Evolutionary conservation across 2,329 filamentous ascomycete species (phyloP).

Genomic region (Phaeosphaeria sp.): DNA sequence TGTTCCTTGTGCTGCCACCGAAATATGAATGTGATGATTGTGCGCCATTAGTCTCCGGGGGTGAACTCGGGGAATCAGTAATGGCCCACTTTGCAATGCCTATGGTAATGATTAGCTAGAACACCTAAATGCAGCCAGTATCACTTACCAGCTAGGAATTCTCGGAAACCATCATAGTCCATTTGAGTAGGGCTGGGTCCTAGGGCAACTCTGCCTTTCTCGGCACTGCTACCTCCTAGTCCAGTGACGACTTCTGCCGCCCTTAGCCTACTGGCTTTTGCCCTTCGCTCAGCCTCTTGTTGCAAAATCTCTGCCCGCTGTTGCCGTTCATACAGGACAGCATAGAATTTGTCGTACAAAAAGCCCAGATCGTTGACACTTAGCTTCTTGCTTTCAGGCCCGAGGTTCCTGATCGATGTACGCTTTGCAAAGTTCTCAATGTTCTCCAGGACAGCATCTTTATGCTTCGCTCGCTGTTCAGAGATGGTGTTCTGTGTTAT

Average conservation of each 20-base stretch:
- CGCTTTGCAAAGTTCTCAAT: constrained; percentile 98
- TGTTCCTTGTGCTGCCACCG: constrained; percentile 50
- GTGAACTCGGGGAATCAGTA: constrained; percentile 77
- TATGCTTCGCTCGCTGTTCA: constrained; percentile 89
- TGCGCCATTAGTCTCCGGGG: constrained; percentile 58
- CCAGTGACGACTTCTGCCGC: constrained; percentile 58
- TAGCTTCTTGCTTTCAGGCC: constrained; percentile 92
- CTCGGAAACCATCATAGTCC: constrained; percentile 96
- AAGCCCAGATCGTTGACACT: constrained; percentile 85
- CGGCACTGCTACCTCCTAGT: constrained; percentile 62
- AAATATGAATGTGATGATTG: constrained; percentile 67
- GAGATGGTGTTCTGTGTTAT: constrained; percentile 94
- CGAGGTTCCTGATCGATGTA: constrained; percentile 93
- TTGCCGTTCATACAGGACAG: constrained; percentile 87
- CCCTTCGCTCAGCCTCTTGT: constrained; percentile 69
- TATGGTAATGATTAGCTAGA: constrained; percentile 22
- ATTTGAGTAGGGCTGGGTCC: constrained; percentile 90
- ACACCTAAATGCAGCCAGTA: background rate
- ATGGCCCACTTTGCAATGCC: constrained; percentile 92
- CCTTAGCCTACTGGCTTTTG: constrained; percentile 67
- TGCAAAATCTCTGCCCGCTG: constrained; percentile 79
- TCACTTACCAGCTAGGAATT: constrained; percentile 75
- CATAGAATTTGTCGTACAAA: constrained; percentile 94
- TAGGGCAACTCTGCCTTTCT: constrained; percentile 85
- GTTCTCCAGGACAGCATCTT: constrained; percentile 90